Conservation (phyloP, 2,329 filamentous ascomycete genomes). For the Aspergillus ustus region DNA sequence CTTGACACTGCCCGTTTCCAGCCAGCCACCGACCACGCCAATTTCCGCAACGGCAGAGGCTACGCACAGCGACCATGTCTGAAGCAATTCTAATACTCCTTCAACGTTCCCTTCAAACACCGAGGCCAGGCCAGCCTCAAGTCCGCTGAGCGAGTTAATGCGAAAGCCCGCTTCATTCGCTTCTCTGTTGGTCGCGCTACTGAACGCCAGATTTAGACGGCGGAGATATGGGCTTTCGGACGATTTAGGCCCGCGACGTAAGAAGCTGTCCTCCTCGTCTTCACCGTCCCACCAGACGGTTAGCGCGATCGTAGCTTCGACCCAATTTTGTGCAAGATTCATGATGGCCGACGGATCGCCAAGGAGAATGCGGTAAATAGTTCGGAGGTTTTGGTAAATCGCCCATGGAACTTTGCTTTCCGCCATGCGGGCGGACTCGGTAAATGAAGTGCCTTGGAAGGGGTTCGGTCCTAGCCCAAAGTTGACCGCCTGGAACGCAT, state of each 20-base stretch:
- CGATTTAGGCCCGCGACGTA: slow-evolving; percentile 1
- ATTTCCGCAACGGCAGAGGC: slow-evolving; percentile 81
- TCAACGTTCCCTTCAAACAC: slow-evolving; percentile 82
- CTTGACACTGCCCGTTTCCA: slow-evolving; percentile 63
- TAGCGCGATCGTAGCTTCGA: slow-evolving; percentile 82
- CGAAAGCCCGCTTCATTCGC: slow-evolving; percentile 68
- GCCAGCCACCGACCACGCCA: slow-evolving; percentile 81
- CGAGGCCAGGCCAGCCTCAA: slow-evolving; percentile 82
- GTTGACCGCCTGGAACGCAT: slow-evolving; percentile 53
- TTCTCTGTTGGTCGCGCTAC: slow-evolving; percentile 64
- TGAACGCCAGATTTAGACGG: slow-evolving; percentile 73
- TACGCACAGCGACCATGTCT: slow-evolving; percentile 79
- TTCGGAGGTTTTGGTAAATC: slow-evolving; percentile 82
- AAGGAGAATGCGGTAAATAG: slow-evolving; percentile 78
- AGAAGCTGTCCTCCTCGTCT: slow-evolving; percentile 56
- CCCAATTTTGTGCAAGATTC: slow-evolving; percentile 82
- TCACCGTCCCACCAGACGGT: slow-evolving; percentile 92
- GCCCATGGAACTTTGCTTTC: slow-evolving; percentile 88
- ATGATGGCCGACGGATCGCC: slow-evolving; percentile 78
- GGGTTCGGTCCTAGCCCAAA: slow-evolving; percentile 48
- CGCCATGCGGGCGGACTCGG: slow-evolving; percentile 71
- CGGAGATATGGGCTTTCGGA: slow-evolving; percentile 70
- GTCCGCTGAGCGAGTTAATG: slow-evolving; percentile 73
- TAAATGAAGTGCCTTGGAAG: slow-evolving; percentile 54
- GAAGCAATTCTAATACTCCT: slow-evolving; percentile 73